Conservation (phyloP, 768 basidiomycete genomes). For the Panellus pusillus region DNA sequence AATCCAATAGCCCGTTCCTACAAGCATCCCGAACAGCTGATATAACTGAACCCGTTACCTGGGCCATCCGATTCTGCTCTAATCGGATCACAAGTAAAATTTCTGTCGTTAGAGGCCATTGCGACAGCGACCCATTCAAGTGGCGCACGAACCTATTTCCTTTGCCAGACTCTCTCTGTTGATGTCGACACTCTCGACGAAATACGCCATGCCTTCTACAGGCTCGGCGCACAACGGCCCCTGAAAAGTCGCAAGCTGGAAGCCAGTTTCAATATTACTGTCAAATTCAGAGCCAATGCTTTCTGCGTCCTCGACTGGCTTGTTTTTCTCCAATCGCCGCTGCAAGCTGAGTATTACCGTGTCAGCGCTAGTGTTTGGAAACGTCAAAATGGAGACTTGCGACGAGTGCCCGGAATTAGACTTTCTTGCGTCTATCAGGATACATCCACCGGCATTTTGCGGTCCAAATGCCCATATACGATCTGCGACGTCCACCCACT, state of each 20-base stretch:
- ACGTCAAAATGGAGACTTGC: conserved; percentile 40
- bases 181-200: conserved; percentile 75
- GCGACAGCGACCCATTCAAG: background rate
- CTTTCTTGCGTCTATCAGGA: conserved; percentile 75
- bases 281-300: conserved; percentile 61
- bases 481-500: conserved; percentile 76
- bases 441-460: conserved; percentile 78
- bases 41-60: conserved; percentile 88
- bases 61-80: conserved; percentile 82
- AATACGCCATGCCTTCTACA: conserved; percentile 88
- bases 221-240: conserved; percentile 96
- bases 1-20: conserved; percentile 86
- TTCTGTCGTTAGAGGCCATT: conserved; percentile 19
- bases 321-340: conserved; percentile 45
- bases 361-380: background rate
- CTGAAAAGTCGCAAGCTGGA: conserved; percentile 92
- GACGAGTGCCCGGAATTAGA: conserved; percentile 44
- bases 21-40: conserved; percentile 89
- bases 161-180: conserved; percentile 58
- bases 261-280: conserved; percentile 85
- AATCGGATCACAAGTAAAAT: conserved; percentile 1
- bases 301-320: conserved; percentile 31
- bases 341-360: conserved; percentile 43
- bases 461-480: conserved; percentile 93
- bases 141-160: conserved; percentile 58